Conservation (phyloP, 495 filamentous ascomycete genomes). For the Penicillium subrubescens region DNA sequence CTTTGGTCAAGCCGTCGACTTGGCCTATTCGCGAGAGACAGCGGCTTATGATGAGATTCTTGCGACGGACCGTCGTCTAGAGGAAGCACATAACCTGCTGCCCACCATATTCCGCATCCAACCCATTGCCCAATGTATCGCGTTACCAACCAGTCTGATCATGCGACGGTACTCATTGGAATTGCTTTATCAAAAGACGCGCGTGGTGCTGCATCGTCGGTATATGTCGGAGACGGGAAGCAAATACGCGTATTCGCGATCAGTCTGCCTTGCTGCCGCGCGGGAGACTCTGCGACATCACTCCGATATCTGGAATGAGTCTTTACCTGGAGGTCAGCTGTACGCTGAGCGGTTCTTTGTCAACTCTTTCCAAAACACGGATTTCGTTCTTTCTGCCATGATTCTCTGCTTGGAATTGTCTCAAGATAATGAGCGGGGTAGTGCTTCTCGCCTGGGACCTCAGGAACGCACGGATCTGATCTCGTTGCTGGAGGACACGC, state of each 20-base stretch:
- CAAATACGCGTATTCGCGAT: conserved; percentile 81
- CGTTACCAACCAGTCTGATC: conserved; percentile 75
- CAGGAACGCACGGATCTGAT: conserved; percentile 65
- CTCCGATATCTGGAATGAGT: conserved; percentile 73
- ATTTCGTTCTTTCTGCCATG: conserved; percentile 89
- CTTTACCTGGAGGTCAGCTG: conserved; percentile 69
- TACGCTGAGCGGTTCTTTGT: conserved; percentile 75
- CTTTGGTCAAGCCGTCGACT: conserved; percentile 51
- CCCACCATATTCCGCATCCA: conserved; percentile 71
- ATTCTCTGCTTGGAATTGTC: conserved; percentile 77
- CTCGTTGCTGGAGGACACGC: conserved; percentile 63
- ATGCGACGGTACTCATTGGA: conserved; percentile 82
- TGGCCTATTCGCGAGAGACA: conserved; percentile 41
- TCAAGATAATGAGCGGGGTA: conserved; percentile 23
- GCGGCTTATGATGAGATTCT: conserved; percentile 79
- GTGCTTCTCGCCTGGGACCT: background rate
- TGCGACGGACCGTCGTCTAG: conserved; percentile 70
- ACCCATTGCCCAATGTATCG: conserved; percentile 68
- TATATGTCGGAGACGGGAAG: conserved; percentile 71
- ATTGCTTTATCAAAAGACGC: conserved; percentile 78
- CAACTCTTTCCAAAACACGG: conserved; percentile 74
- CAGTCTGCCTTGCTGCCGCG: conserved; percentile 77
- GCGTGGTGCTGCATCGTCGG: conserved; percentile 81
- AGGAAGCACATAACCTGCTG: conserved; percentile 64
- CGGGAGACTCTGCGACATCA: conserved; percentile 76